These are phyloP conservation scores for Xerocomellus intermedius DNA, from an alignment of 768 basidiomycete genomes.

Conservation along the genomic window DNA sequence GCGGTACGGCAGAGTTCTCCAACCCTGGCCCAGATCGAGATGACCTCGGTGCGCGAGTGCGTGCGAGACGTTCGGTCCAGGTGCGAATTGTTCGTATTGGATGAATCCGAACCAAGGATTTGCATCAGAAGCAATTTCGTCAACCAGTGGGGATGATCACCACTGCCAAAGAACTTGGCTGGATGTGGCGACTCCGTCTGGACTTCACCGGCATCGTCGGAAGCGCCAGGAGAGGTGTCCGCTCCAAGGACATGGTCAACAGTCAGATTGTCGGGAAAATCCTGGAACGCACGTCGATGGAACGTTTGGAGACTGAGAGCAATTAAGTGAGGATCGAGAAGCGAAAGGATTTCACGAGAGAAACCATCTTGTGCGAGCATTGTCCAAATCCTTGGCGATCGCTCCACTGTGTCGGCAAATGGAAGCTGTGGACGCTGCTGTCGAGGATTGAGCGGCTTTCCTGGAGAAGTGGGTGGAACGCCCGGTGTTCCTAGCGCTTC, in stretches of 20 bases:
- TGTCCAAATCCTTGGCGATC: constrained; percentile 43
- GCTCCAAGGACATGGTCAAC: constrained; percentile 41
- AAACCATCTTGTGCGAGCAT: constrained; percentile 64
- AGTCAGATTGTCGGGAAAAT: constrained; percentile 53
- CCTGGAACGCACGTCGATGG: constrained; percentile 53
- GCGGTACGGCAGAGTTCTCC: constrained; percentile 69
- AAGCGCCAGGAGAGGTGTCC: constrained; percentile 19
- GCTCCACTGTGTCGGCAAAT: constrained; percentile 22
- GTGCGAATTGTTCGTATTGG: constrained; percentile 28
- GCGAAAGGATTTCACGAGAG: constrained; percentile 61
- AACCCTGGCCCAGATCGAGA: constrained; percentile 69
- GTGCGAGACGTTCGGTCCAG: constrained; percentile 51
- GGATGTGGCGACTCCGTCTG: constrained; percentile 15
- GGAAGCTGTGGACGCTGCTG: constrained; percentile 25
- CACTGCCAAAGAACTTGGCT: constrained; percentile 59
- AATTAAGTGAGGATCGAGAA: constrained; percentile 59
- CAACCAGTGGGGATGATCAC: constrained; percentile 77
- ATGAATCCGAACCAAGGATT: constrained; percentile 61
- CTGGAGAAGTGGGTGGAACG: constrained; percentile 17
- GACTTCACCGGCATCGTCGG: constrained; percentile 3
- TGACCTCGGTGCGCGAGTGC: constrained; percentile 69
- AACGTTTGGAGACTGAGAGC: constrained; percentile 63
- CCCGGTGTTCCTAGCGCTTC: constrained; percentile 39
- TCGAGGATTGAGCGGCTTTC: constrained; percentile 24
- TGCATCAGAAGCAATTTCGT: constrained; percentile 71